Base-by-base conservation (phyloP, 2,329 filamentous ascomycete genomes). In the Ophiognomonia clavigignenti-juglandacearum region DNA sequence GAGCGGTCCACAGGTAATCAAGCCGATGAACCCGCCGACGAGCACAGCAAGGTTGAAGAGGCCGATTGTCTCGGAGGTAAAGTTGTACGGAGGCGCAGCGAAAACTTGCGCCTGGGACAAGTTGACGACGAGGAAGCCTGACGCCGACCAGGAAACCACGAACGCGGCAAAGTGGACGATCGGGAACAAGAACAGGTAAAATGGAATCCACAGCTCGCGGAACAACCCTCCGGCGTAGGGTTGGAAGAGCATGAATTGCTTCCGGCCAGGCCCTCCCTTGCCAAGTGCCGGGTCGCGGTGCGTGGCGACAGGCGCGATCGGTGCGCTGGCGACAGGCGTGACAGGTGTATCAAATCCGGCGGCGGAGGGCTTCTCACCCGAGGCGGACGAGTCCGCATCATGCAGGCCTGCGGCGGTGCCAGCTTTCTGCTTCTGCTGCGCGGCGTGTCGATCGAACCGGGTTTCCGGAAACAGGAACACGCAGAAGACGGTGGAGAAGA, bases 381-480 rank as follows among this genome's bases (percentile, higher is more conserved):
- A 47, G 14, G 42, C n/a, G n/a, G n/a, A n/a, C n/a, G n/a, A n/a
- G n/a, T n/a, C n/a, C n/a, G n/a, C n/a, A n/a, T n/a, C n/a, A n/a
- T n/a, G n/a, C n/a, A n/a, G n/a, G n/a, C n/a, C n/a, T n/a, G n/a
- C n/a, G 14, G 9, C 39, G 37, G 18, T 41, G 34, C 10, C 23
- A 31, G 26, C 41, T 43, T 24, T 27, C 59, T 50, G 7, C 54
- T 29, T 47, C 36, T 14, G 59, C 10, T 58, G 51, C 3, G 61
- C 61, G 43, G 71, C 65, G 3, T 53, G 49, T 11, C 80, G 75
- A 46, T 75, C 71, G 64, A 73, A 85, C 52, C 75, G 77, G 0
- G 81, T 84, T 59, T 85, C 81, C 0, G 82, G 82, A 55, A 83
- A 83, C 56, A 78, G 66, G 57, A 82, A 78, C 23, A 83, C 59